Base-by-base conservation (phyloP, 495 filamentous ascomycete species). In the Aspergillus biplanus region DNA sequence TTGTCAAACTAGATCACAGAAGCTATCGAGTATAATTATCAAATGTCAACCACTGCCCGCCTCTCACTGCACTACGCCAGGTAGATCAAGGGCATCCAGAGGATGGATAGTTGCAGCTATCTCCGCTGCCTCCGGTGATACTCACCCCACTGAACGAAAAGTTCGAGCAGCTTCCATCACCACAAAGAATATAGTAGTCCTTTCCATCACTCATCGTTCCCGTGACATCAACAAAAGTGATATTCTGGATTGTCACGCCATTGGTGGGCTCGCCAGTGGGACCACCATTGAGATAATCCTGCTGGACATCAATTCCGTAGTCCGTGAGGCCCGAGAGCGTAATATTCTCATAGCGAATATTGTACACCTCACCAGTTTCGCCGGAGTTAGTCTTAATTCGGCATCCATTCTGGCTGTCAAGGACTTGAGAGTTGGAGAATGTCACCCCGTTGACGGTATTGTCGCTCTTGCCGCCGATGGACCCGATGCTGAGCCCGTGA, bases 171-270 rank as follows among this genome's bases (percentile, higher is more conserved):
- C 73, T 78, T 5, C 75, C 79, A 32, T 67, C 67, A 3, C 80
- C 82, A 65, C 82, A 84, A 6, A 83, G 75, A 35, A 84, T 77
- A 61, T 82, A 84, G 66, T 81, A 81, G 58, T 81, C 68, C 18
- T 68, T 69, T 6, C 64, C 66, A 42, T 66, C 69, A 35, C 62
- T 64, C 52, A 69, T 74, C 0, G 80, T 81, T 4, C 82, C 82
- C 0, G 71, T 79, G 16, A 84, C 70, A 63, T 79, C 71, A 13
- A 63, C 66, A 63, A 83, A 75, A 18, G 69, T 68, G 31, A 83
- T 57, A 63, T 75, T 74, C 33, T 62, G 59, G 62, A 82, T 80
- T 7, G 62, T 68, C 2, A 82, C 78, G 31, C 78, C 80, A 54
- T 79, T 82, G 15, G 73, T 76, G 0, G 80, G 79, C 1, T 60